These are phyloP conservation scores for Xylaria acuta DNA, from an alignment of 495 filamentous ascomycete genomes.

Conservation along the genomic window DNA sequence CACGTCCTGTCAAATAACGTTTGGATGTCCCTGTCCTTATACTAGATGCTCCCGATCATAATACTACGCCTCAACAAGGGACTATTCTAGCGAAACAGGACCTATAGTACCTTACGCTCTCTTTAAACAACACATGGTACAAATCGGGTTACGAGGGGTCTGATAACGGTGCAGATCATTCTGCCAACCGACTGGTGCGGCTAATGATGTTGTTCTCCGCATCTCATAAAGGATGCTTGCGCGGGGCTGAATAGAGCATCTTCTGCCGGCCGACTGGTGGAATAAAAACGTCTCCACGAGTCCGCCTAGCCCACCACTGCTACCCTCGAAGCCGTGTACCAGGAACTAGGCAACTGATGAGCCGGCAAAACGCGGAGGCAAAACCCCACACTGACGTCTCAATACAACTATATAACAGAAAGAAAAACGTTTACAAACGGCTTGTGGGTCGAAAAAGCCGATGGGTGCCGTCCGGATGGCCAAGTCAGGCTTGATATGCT, in stretches of 20 bases:
- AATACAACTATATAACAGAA: not conserved
- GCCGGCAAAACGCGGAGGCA: not conserved
- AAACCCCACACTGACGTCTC: not conserved
- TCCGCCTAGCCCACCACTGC: not conserved
- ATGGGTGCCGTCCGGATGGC: not conserved
- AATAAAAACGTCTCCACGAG: slow-evolving; percentile 6
- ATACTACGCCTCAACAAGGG: not conserved
- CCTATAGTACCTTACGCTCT: no score
- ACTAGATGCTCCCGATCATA: not conserved
- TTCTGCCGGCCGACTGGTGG: slow-evolving; percentile 23
- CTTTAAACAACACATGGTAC: not conserved
- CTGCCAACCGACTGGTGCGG: slow-evolving; percentile 27
- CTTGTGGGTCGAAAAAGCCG: not conserved
- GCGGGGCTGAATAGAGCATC: not conserved
- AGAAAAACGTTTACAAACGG: not conserved
- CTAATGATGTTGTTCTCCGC: slow-evolving; percentile 19
- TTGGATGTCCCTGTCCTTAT: not conserved
- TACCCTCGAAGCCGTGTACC: slow-evolving; percentile 6
- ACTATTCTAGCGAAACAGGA: not conserved
- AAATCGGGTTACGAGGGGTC: slow-evolving; percentile 22
- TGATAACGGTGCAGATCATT: slow-evolving; percentile 3
- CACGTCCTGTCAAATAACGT: not conserved
- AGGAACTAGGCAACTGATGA: slow-evolving; percentile 1
- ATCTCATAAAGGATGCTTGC: not conserved
- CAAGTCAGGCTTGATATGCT: no score